Evolutionary conservation across 495 filamentous ascomycete genomes (phyloP), one percentile per base, ranked within the genome.

Genomic region (Aspergillus leporis): DNA sequence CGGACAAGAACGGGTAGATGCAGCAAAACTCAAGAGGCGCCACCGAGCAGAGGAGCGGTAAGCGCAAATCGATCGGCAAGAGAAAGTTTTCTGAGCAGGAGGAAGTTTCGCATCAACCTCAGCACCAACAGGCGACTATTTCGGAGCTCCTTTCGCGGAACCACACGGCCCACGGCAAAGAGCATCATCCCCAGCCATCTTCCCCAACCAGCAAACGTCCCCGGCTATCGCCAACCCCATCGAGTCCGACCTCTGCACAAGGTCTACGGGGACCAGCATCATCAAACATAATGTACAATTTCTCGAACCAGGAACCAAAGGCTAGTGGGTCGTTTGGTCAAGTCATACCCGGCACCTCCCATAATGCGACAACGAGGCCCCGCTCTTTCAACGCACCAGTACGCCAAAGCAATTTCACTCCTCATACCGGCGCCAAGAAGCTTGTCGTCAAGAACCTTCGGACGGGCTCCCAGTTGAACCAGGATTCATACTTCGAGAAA

Each of bases 401-500:
- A 8, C 71, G 71, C 23, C 72, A 74, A 55, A 73, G 63, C 60
- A 74, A 73, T 48, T 78, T 78, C 54, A 75, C 72, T 40, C 76
- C 75, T 30, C 70, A 77, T 60, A 74, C 70, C 8, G 89, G 89
- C 21, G 80, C 90, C n/a, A 91, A 89, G 75, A 93, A 87, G 73
- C 81, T 98, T 12, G 81, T 88, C 1, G 87, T 98, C 53, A 95
- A 94, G 81, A 97, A 96, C 66, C 80, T 96, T 60, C 84, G 88
- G 31, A 80, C 79, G 4, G 72, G 82, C 1, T 71, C 81, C 5
- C 78, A 79, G 52, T 71, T 79, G 48, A 83, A 86, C 61, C 81
- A 87, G 34, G 81, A 85, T 60, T 78, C 83, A 52, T 97, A 95
- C 69, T 90, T 93, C 61, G 78, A 86, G 31, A 82, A 81, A 55